Conservation (phyloP, 208 protist species). For the Trypanosomatidae sp. region DNA sequence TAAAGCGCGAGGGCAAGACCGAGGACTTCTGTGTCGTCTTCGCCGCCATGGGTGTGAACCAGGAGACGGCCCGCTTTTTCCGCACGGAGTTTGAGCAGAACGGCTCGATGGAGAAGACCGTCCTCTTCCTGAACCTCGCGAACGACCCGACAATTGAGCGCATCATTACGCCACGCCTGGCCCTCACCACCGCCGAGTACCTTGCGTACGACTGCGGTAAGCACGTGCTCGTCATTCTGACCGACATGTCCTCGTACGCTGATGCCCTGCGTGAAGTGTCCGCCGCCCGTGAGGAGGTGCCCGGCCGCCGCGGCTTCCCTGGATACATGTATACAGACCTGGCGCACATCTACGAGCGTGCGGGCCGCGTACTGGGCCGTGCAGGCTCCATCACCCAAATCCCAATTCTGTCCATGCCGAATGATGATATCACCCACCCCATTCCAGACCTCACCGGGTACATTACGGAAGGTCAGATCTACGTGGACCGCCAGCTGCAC, state of each 20-base stretch:
- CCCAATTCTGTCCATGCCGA: constrained; percentile 99
- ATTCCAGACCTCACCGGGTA: constrained; percentile 99
- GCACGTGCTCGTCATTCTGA: constrained; percentile 99
- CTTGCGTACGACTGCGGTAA: constrained; percentile 99
- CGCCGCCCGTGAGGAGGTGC: constrained; percentile 99
- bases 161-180: constrained; percentile 99
- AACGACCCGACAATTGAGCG: constrained; percentile 99
- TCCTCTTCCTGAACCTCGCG: constrained; percentile 99
- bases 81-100: constrained; percentile 99
- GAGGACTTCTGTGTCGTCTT: constrained; percentile 99
- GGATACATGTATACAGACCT: constrained; percentile 99
- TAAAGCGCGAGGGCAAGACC: constrained; percentile 91
- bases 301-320: constrained; percentile 99
- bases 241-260: constrained; percentile 99
- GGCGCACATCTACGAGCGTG: constrained; percentile 99
- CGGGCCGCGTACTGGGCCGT: constrained; percentile 98
- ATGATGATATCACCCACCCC: constrained; percentile 99
- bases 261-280: constrained; percentile 99
- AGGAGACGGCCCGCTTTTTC: constrained; percentile 99
- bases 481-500: constrained; percentile 99
- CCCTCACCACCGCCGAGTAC: constrained; percentile 99
- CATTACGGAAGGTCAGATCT: constrained; percentile 99
- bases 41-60: constrained; percentile 99
- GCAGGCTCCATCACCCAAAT: constrained; percentile 99
- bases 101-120: constrained; percentile 98